Evolutionary conservation across 257 asterid species (phyloP), one percentile per base, ranked within the genome.

Genomic region (Solanum virginianum): DNA sequence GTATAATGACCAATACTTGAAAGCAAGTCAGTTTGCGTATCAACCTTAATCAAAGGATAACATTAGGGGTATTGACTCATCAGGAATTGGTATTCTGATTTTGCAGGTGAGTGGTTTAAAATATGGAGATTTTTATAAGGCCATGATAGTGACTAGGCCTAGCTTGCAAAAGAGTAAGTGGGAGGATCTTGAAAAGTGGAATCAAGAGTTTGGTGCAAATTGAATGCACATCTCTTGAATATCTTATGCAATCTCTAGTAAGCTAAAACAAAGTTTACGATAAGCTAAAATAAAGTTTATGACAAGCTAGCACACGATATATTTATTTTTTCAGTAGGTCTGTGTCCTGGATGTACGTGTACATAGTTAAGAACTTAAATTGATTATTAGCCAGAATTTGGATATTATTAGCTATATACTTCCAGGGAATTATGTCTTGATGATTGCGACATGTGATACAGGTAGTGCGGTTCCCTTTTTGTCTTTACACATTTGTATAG

Each of bases 171-270:
- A 91, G 92, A 90, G 93, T 90, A 94, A 93, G 90, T 96, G 99
- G 99, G 92, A 89, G 85, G 99, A 96, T 87, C 97, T 96, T 32
- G 98, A 95, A 63, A 91, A 55, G 80, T 96, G 99, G 99, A 96
- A 96, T 84, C 88, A 87, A 74, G 97, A 95, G 89, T 96, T 93
- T 24, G 99, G 99, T 63, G 90, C 98, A 26, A 94, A 88, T 89
- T 94, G 90, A 92, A 65, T 8, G 47, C 36, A 6, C 80, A 43
- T 49, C 62, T 49, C 62, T 24, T 22, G 81, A 75, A n/a, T 24
- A 14, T 45, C 36, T 16, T 15, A 10, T 15, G 82, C 62, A 47
- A 8, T 47, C 20, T 74, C 59, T 22, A n/a, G 81, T 47, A 47
- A 75, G 60, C 60, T 47, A 75, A 75, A 74, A 14, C 60, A n/a